phyloP scores from a whole-genome alignment of 2,329 filamentous ascomycete genomes.

The Calycina marina region DNA sequence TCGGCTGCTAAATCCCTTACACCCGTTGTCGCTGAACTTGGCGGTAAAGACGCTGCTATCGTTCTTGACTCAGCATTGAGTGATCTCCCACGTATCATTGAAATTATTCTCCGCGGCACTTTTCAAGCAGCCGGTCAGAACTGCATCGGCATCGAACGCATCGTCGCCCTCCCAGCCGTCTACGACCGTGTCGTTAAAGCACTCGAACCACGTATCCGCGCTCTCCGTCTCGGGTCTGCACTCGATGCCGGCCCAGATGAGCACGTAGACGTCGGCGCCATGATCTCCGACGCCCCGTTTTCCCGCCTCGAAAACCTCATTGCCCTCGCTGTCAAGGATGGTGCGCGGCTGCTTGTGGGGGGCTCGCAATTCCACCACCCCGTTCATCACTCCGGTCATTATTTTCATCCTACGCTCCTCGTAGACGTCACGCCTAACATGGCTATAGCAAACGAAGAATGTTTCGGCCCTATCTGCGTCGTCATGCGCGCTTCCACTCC shows the following conservation, averaged over 20 bases:
- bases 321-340: conserved; percentile 58
- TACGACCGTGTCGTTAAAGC: conserved; percentile 59
- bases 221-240: conserved; percentile 60
- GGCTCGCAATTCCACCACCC: conserved; percentile 62
- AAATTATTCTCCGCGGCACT: conserved; percentile 77
- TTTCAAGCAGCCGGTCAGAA: conserved; percentile 96
- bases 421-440: conserved; percentile 78
- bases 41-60: conserved; percentile 87
- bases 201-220: conserved; percentile 59
- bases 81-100: conserved; percentile 58
- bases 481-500: conserved; percentile 59
- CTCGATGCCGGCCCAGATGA: conserved; percentile 32
- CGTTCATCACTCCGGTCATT: conserved; percentile 63
- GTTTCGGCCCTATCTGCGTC: conserved; percentile 84
- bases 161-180: conserved; percentile 64
- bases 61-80: conserved; percentile 58
- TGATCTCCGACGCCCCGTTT: conserved; percentile 72
- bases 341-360: conserved; percentile 69
- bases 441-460: conserved; percentile 78
- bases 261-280: conserved; percentile 70
- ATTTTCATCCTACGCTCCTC: conserved; percentile 82
- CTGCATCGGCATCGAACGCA: conserved; percentile 91
- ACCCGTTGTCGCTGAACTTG: conserved; percentile 79
- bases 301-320: conserved; percentile 63
- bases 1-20: conserved; percentile 78